phyloP scores from a whole-genome alignment of 305 asterid genomes.

The Fraxinus platypoda region DNA sequence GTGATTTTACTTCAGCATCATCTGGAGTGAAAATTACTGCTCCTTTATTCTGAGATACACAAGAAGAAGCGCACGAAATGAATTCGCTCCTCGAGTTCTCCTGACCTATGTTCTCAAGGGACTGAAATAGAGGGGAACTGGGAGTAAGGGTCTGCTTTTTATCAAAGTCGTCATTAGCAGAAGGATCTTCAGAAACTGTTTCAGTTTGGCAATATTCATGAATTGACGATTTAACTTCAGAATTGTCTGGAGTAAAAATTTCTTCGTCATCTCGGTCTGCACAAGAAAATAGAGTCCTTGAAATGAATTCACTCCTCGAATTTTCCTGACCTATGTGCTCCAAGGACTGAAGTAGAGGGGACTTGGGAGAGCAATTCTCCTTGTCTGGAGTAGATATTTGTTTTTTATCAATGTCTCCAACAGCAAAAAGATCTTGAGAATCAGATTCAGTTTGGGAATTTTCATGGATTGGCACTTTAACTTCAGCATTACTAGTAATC shows the following conservation, averaged over 20 bases:
- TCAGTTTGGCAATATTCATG: slow-evolving; percentile 9
- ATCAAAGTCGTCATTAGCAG: slow-evolving; percentile 28
- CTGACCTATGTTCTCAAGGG: slow-evolving; percentile 29
- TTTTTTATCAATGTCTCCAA: slow-evolving; percentile 14
- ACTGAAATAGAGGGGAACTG: slow-evolving; percentile 25
- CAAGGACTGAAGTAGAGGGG: slow-evolving; percentile 14
- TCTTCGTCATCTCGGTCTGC: slow-evolving; percentile 9
- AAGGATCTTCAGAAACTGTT: slow-evolving; percentile 29
- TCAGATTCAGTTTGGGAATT: slow-evolving; percentile 20
- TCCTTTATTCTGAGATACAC: slow-evolving; percentile 3
- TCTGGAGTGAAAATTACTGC: slow-evolving; percentile 4
- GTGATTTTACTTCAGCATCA: slow-evolving; percentile 10
- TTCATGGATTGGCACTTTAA: slow-evolving; percentile 25
- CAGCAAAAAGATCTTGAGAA: slow-evolving; percentile 17
- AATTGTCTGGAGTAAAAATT: slow-evolving; percentile 12
- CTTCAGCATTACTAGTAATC: slow-evolving; percentile 14
- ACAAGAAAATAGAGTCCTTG: background rate
- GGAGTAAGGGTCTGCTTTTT: slow-evolving; percentile 36
- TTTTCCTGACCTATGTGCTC: slow-evolving; percentile 17
- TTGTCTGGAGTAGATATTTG: slow-evolving; percentile 24
- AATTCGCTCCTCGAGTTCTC: slow-evolving; percentile 17
- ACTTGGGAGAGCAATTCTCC: slow-evolving; percentile 25
- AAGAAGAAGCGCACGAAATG: background rate
- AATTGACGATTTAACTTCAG: slow-evolving; percentile 6
- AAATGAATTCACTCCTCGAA: slow-evolving; percentile 27